Base-by-base conservation (phyloP, 768 basidiomycete species). In the Pleurotus sapidus region DNA sequence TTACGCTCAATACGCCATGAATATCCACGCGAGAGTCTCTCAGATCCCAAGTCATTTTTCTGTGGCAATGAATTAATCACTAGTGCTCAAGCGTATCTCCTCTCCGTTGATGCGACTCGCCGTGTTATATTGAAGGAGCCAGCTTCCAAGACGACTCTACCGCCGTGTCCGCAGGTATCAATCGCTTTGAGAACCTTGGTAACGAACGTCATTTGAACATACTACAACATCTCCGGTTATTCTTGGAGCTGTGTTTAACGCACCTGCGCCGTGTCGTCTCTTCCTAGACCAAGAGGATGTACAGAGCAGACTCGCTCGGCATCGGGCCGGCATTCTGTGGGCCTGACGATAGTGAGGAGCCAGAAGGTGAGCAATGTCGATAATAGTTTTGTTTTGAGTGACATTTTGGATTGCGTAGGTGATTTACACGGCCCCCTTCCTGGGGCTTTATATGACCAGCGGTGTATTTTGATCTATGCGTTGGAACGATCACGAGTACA, bases 1-100 rank as follows among this genome's bases (percentile, higher is more conserved):
- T 60, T 47, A 81, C 80, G 56, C 72, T 79, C 8, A 82, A 69
- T 56, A 68, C 71, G 1, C 80, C 75, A n/a, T 71, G 70, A 59
- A 82, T 67, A 58, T 82, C 75, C 5, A 81, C 77, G 12, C 62
- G 73, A 1, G 79, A 69, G 7, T 70, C 68, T 4, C 68, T 65
- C 8, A 84, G 68, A 57, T 83, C 64, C 82, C 82, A 84, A 0
- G 72, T 77, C 81, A 84, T 79, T 60, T 81, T 83, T 64, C 81
- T 81, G 49, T 18, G 53, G 9, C 12, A 30, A 27, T 34, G 25
- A 42, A 25, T 51, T 39, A 47, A 43, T 43, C 3, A 23, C 12
- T n/a, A 53, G 17, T 25, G 30, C 11, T 8, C 18, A 14, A 1
- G 6, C 7, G 25, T 11, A 47, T 15, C 14, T n/a, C 5, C 12